These are phyloP conservation scores for Diaporthe eres DNA, from an alignment of 2,329 filamentous ascomycete genomes.

Conservation along the genomic window DNA sequence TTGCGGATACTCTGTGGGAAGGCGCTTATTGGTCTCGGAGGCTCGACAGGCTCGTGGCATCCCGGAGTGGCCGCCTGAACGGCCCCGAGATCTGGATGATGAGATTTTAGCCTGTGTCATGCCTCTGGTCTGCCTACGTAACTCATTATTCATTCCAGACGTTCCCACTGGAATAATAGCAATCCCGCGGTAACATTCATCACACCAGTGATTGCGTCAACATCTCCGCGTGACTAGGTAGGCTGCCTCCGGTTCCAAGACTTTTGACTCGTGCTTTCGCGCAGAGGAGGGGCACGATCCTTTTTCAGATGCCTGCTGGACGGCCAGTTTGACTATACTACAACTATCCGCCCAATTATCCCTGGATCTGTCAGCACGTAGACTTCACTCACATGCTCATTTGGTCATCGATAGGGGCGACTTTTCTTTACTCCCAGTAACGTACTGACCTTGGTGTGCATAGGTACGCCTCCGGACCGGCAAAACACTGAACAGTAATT, in stretches of 20 bases:
- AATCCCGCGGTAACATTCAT: slow-evolving; percentile 1
- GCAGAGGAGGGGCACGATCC: neutral
- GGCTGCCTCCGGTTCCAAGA: neutral
- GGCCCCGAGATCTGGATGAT: slow-evolving; percentile 28
- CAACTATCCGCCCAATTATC: neutral
- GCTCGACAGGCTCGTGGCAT: slow-evolving; percentile 18
- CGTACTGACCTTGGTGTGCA: neutral
- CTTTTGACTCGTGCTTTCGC: neutral
- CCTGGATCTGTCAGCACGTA: too few relatives aligned
- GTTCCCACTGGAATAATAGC: neutral
- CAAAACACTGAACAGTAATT: neutral
- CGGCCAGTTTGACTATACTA: neutral
- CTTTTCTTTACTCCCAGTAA: neutral
- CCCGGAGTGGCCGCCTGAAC: slow-evolving; percentile 31
- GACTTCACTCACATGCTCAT: neutral
- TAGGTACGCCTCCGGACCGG: neutral
- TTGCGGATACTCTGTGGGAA: slow-evolving; percentile 6
- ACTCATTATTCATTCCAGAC: neutral
- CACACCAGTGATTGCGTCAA: slow-evolving; percentile 20
- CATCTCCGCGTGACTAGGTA: neutral
- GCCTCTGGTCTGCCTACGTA: slow-evolving; percentile 5
- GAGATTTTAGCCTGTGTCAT: slow-evolving; percentile 28
- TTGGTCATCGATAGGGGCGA: neutral
- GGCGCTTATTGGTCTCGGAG: slow-evolving; percentile 16
- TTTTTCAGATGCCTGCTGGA: neutral